Evolutionary conservation across 768 basidiomycete genomes (phyloP).

Genomic region (Hydnum rufescens): DNA sequence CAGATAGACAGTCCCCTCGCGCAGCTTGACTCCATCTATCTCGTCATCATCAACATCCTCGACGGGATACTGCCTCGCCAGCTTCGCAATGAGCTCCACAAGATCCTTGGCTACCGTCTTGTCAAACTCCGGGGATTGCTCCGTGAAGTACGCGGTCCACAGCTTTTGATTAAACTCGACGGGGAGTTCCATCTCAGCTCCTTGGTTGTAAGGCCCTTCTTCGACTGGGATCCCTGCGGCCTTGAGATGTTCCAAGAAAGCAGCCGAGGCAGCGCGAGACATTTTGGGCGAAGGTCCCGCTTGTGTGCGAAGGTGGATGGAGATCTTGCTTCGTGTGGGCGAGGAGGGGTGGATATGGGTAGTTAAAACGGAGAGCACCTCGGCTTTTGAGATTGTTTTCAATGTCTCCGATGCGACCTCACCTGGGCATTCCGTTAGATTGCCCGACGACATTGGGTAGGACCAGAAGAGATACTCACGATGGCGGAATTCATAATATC

Average conservation of each 20-base stretch:
- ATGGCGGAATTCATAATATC: constrained; percentile 72
- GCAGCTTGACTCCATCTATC: constrained; percentile 29
- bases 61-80: constrained; percentile 36
- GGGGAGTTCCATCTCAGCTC: constrained; percentile 33
- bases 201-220: constrained; percentile 30
- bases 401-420: constrained; percentile 52
- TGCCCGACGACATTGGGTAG: too few species aligned
- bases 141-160: constrained; percentile 29
- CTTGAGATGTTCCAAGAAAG: constrained; percentile 36
- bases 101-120: constrained; percentile 28
- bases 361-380: constrained; percentile 53
- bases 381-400: constrained; percentile 45
- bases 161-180: constrained; percentile 41
- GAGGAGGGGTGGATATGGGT: constrained; percentile 51
- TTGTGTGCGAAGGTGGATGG: constrained; percentile 61
- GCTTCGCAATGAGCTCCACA: constrained; percentile 31
- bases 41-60: constrained; percentile 13
- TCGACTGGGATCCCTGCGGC: constrained; percentile 30
- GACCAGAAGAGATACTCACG: constrained; percentile 24
- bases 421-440: constrained; percentile 24
- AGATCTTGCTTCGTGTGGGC: constrained; percentile 54
- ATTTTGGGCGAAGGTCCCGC: constrained; percentile 36
- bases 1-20: constrained; percentile 36
- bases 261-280: constrained; percentile 40
- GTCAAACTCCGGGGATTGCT: constrained; percentile 14